Base-by-base conservation (phyloP, 2,329 filamentous ascomycete genomes). In the Bipolaris sorokiniana region DNA sequence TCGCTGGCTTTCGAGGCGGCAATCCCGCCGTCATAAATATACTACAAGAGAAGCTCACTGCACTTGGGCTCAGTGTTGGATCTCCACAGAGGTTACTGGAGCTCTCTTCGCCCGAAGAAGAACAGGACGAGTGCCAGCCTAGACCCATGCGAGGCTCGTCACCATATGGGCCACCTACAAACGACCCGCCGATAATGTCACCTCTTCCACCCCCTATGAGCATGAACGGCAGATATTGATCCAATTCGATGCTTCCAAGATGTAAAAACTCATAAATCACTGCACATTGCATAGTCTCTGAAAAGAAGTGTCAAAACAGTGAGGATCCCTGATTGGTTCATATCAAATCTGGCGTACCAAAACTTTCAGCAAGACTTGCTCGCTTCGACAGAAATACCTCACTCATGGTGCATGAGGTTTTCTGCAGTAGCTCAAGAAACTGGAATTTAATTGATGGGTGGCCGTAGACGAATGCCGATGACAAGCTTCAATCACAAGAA, bases 11-110 rank as follows among this genome's bases (percentile, higher is more conserved):
- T 44, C 62, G 72, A 44, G 72, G 72, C 23, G 72, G 72, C 9
- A 75, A 75, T 28, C 70, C 72, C 11, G 70, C 72, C 1, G 71
- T 75, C 13, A 68, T 74, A 37, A 69, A 54, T 34, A 73, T 75
- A 18, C 58, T 75, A 5, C 72, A 74, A 48, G 67, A 70, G 5
- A 75, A 75, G 31, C 51, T 75, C 37, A 62, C 55, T 6, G 64
- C 63, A 16, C 54, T 75, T 26, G 72, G 72, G 1, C 54, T 75
- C 20, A 45, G 64, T 5, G 61, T 65, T 2, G 67, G 68, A 0
- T 72, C 72, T 9, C 71, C 71, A 7, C 71, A 70, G 47, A 70
- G 63, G 42, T 40, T 73, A 20, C 61, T 73, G 15, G 71, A 75
- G 44, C 38, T 74, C 3, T 73, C 70, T 6, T 72, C 70, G 15